These are phyloP conservation scores for Hibiscus trionum DNA, from an alignment of 345 rosid genomes.

Conservation along the genomic window DNA sequence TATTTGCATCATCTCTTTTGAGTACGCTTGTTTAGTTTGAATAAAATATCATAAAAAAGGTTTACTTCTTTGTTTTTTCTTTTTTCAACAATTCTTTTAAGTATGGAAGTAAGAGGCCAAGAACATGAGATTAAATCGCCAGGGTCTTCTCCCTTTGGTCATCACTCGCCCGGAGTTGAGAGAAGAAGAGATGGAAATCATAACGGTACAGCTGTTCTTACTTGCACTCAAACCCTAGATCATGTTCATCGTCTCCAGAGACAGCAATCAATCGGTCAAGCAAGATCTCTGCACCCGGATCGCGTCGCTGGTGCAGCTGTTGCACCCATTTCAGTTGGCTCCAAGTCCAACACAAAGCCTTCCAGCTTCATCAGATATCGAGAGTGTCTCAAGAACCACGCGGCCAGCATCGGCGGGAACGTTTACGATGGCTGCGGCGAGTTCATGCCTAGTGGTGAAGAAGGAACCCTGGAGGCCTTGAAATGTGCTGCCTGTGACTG, in stretches of 20 bases:
- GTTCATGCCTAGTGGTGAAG: conserved; percentile 95
- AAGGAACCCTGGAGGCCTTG: conserved; percentile 70
- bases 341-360: neutral
- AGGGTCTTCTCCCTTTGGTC: too few species aligned
- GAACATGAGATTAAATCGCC: conserved; percentile 8
- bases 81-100: too few species aligned
- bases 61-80: too few species aligned
- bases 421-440: conserved; percentile 90
- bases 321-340: too few species aligned
- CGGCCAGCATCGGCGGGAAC: conserved; percentile 63
- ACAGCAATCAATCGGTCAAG: conserved; percentile 12
- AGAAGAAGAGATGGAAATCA: conserved; percentile 44
- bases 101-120: too few species aligned
- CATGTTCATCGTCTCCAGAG: conserved; percentile 25
- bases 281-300: conserved; percentile 31
- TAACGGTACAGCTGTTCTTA: conserved; percentile 33
- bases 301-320: conserved; percentile 12
- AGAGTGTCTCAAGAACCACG: neutral
- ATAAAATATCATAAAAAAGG: too few species aligned
- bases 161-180: conserved; percentile 32
- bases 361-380: neutral
- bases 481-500: conserved; percentile 93
- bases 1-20: neutral
- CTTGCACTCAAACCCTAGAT: conserved; percentile 69
- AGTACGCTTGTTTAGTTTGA: too few species aligned